Percentiles rank a stretch among this genome's conserved stretches.
phyloP scores from a whole-genome alignment of 2,329 filamentous ascomycete species.

The Penicillium sp. region DNA sequence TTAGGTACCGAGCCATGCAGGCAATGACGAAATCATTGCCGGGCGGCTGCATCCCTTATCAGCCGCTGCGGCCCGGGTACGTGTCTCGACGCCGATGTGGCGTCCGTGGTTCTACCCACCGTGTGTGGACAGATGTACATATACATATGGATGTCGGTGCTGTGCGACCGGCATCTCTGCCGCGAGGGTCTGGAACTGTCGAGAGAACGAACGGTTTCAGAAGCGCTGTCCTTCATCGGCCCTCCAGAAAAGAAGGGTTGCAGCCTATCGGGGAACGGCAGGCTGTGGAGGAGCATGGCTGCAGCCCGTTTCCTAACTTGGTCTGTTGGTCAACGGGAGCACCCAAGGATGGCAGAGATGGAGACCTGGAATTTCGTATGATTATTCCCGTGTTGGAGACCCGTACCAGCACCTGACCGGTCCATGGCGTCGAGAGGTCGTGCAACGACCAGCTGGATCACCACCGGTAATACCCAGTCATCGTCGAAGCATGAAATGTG shows the following conservation, averaged over 20 bases:
- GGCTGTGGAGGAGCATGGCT: not conserved
- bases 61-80: too few species aligned
- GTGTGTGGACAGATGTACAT: too few species aligned
- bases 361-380: too few species aligned
- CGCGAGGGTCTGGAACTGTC: not conserved
- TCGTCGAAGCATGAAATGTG: not conserved
- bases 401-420: too few species aligned
- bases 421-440: too few species aligned
- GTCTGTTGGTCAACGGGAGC: too few species aligned
- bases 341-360: too few species aligned
- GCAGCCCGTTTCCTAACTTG: not conserved
- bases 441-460: too few species aligned
- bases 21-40: constrained; percentile 6
- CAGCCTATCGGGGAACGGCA: constrained; percentile 19
- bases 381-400: too few species aligned
- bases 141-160: constrained; percentile 1
- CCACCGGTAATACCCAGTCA: not conserved
- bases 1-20: constrained; percentile 3
- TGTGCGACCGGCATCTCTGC: constrained; percentile 1
- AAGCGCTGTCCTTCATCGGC: constrained; percentile 12
- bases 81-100: too few species aligned
- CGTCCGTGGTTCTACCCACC: too few species aligned
- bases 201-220: not conserved
- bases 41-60: constrained; percentile 6
- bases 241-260: too few species aligned